phyloP scores from a whole-genome alignment of 257 asterid genomes.

The Datura wrightii region DNA sequence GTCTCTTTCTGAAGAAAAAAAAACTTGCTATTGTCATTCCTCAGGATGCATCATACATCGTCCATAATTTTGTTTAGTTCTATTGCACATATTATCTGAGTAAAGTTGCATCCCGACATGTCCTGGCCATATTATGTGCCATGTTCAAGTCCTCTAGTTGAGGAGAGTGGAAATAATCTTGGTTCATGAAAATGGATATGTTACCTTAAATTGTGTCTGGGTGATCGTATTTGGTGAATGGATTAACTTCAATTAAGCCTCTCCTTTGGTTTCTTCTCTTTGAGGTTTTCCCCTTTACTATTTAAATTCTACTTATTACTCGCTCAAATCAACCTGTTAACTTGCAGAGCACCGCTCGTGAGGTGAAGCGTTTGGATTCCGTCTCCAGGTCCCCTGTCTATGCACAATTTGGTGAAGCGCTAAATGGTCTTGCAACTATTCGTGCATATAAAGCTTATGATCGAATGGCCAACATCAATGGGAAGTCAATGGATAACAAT shows the following conservation, averaged over 20 bases:
- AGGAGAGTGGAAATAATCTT: background rate
- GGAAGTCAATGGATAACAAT: constrained; percentile 90
- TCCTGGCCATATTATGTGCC: constrained; percentile 18
- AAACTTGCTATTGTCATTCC: background rate
- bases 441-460: constrained; percentile 98
- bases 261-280: constrained; percentile 6
- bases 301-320: constrained; percentile 13
- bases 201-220: background rate
- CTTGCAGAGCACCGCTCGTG: constrained; percentile 95
- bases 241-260: background rate
- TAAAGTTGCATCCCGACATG: background rate
- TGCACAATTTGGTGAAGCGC: constrained; percentile 97
- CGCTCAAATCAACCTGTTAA: constrained; percentile 27
- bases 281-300: constrained; percentile 23
- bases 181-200: background rate
- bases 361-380: constrained; percentile 94
- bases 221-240: background rate
- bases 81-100: background rate
- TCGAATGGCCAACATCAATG: constrained; percentile 86
- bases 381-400: constrained; percentile 92
- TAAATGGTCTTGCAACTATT: constrained; percentile 83
- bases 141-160: background rate
- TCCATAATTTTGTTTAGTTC: background rate
- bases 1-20: constrained; percentile 6
- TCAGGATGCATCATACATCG: background rate